A percentile compares a stretch with the other conserved stretches of the same genome.
Conservation (phyloP, 1,284 basidiomycete species). For the Afroboletus lepidellus region DNA sequence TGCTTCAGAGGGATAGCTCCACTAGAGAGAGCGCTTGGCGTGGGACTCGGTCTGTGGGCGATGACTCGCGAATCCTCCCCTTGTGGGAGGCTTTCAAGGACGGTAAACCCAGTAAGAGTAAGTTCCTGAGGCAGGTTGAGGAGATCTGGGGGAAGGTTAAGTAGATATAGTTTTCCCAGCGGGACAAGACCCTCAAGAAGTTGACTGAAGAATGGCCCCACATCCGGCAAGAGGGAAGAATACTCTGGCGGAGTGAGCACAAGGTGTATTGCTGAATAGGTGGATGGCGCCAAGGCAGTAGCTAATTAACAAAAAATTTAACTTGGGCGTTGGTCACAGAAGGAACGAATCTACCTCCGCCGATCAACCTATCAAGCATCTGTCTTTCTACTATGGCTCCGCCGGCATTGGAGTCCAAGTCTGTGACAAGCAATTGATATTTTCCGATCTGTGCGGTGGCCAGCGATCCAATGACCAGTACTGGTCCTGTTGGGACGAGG, state of each 20-base stretch:
- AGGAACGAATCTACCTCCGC: conserved; percentile 53
- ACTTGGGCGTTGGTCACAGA: conserved; percentile 8
- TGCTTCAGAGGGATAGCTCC: conserved; percentile 47
- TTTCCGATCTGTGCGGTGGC: conserved; percentile 70
- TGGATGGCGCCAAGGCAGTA: conserved; percentile 51
- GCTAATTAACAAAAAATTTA: conserved; percentile 42
- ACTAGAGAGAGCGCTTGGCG: conserved; percentile 37
- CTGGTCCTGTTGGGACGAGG: conserved; percentile 39
- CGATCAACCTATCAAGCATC: conserved; percentile 73
- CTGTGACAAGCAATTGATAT: conserved; percentile 67
- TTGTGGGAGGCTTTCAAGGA: conserved; percentile 43
- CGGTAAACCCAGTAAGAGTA: conserved; percentile 58
- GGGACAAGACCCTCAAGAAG: conserved; percentile 57
- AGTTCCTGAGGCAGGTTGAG: conserved; percentile 54
- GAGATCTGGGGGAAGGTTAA: conserved; percentile 48
- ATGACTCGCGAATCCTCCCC: conserved; percentile 45
- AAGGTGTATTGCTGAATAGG: conserved; percentile 65
- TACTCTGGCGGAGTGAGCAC: conserved; percentile 63
- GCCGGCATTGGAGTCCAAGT: conserved; percentile 44
- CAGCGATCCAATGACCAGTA: conserved; percentile 72
- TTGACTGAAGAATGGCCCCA: conserved; percentile 58
- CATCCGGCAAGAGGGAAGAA: conserved; percentile 47
- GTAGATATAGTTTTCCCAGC: conserved; percentile 65
- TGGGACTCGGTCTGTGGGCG: conserved; percentile 64
- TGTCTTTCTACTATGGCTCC: conserved; percentile 61